These are phyloP conservation scores for Circinella umbellata DNA, from an alignment of 371 early-diverging fungal genomes.

Conservation along the genomic window DNA sequence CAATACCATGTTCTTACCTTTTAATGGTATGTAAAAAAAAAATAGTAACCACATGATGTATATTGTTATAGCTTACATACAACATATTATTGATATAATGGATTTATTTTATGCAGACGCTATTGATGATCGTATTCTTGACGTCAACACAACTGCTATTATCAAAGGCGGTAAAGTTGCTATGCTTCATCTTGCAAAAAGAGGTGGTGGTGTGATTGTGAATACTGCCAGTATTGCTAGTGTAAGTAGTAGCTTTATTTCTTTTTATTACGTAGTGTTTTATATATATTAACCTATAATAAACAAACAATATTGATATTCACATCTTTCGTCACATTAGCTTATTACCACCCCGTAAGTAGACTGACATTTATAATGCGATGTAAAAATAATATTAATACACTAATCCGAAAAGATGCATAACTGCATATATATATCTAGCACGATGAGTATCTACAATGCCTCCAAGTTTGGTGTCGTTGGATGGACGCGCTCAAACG, in stretches of 20 bases:
- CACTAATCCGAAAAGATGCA: too few species aligned
- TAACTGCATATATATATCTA: not conserved
- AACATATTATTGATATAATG: not conserved
- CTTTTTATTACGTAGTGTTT: not conserved
- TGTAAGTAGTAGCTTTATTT: slow-evolving; percentile 13
- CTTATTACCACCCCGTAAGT: not conserved
- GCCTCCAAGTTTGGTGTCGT: slow-evolving; percentile 30
- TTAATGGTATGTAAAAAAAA: slow-evolving; percentile 25
- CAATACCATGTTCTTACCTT: slow-evolving; percentile 32
- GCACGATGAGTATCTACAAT: slow-evolving; percentile 18
- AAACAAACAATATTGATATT: too few species aligned
- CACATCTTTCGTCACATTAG: not conserved
- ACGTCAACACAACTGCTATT: slow-evolving; percentile 71
- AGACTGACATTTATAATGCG: not conserved
- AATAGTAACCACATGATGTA: too few species aligned
- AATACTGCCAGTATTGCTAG: slow-evolving; percentile 43
- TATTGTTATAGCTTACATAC: slow-evolving; percentile 9
- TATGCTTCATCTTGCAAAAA: slow-evolving; percentile 38
- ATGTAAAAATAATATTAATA: too few species aligned
- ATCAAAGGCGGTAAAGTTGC: slow-evolving; percentile 56
- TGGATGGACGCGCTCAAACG: slow-evolving; percentile 27
- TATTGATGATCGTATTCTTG: slow-evolving; percentile 53
- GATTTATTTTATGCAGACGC: slow-evolving; percentile 14
- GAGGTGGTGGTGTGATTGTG: slow-evolving; percentile 55
- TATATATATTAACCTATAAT: not conserved